Base-by-base conservation (phyloP, 805 yeast genomes). In the Allodekkera sacchari region DNA sequence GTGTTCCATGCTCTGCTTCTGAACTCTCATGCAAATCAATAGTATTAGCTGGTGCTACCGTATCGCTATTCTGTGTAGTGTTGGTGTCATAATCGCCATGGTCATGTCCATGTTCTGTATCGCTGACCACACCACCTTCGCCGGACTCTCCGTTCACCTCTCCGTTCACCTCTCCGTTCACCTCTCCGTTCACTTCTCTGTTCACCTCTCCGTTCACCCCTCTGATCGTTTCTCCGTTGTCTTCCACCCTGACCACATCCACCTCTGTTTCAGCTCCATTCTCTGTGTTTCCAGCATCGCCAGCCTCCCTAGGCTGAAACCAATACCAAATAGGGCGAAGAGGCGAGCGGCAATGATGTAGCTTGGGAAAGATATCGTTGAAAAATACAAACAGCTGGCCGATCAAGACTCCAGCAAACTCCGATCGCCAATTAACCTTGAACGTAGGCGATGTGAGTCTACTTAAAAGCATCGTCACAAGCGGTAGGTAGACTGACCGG, bases 291-390 rank as follows among this genome's bases (percentile, higher is more conserved):
- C n/a, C n/a, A n/a, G n/a, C n/a, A n/a, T n/a, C n/a, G n/a, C n/a
- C n/a, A 7, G 22, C 10, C 10, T 20, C 20, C 4, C 18, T 22
- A 8, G 28, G 19, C 6, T 29, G 3, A 14, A 38, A 38, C 59
- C 53, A 59, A 28, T 55, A 38, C 69, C 71, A 65, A 5, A 65
- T 57, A 7, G 72, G 71, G n/a, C 53, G 44, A 18, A 66, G 43
- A 3, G 57, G 55, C 21, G 63, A 42, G 13, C 59, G 58, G 9
- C 41, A 35, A 12, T 45, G 34, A 32, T 51, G 53, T 18, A 66
- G 36, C 18, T 50, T 44, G n/a, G 75, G 74, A 28, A 50, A 47
- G 11, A 61, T 48, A 33, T 66, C 71, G 40, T 57, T 59, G 11
- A 64, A 38, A 31, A 59, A 64, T 39, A 62, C 55, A 24, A 55